phyloP scores from a whole-genome alignment of 2,329 filamentous ascomycete genomes.

The Cordyceps cicadae region DNA sequence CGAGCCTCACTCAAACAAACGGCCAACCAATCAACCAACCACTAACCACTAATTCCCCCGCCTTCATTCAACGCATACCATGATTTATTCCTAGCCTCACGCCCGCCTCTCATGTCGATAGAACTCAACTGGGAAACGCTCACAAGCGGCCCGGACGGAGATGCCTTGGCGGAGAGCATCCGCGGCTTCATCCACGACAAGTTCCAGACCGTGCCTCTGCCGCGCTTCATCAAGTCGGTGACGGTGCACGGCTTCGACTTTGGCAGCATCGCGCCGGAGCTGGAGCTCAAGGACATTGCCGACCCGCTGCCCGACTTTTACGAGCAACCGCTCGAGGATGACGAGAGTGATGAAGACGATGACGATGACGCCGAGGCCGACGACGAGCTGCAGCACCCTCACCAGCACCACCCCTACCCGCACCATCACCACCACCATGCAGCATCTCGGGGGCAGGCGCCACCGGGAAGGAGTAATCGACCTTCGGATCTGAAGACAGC shows the following conservation, averaged over 20 bases:
- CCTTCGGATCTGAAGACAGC: constrained; percentile 24
- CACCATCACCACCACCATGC: too few species aligned
- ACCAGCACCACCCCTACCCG: not conserved
- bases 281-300: constrained; percentile 94
- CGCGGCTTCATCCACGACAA: constrained; percentile 90
- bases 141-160: constrained; percentile 80
- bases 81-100: not conserved
- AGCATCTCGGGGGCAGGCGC: not conserved
- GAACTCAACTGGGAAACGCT: constrained; percentile 94
- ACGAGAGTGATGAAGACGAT: constrained; percentile 31
- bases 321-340: constrained; percentile 61
- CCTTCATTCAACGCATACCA: not conserved
- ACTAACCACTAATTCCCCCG: too few species aligned
- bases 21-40: too few species aligned
- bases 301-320: constrained; percentile 96
- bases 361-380: not conserved
- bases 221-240: constrained; percentile 94
- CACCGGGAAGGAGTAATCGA: constrained; percentile 9
- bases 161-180: constrained; percentile 75
- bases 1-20: not conserved
- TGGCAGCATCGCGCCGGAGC: constrained; percentile 69
- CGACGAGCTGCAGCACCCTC: constrained; percentile 4
- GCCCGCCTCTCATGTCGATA: constrained; percentile 68
- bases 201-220: constrained; percentile 85
- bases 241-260: constrained; percentile 93